These are phyloP conservation scores for Penicillium expansum DNA, from an alignment of 2,329 filamentous ascomycete species.

Conservation along the genomic window DNA sequence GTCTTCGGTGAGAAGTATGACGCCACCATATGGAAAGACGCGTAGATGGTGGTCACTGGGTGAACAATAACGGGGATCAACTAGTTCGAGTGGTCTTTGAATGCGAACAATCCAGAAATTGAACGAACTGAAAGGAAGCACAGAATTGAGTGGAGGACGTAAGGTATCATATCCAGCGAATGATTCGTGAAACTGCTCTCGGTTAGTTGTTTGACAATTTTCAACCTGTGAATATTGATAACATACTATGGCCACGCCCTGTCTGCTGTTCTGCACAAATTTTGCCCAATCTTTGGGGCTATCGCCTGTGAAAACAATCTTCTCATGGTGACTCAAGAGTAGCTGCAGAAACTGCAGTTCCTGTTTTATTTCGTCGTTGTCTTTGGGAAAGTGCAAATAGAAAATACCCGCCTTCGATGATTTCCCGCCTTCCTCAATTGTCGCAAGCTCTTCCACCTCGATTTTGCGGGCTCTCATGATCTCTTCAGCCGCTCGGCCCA, in stretches of 20 bases:
- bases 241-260: slow-evolving; percentile 38
- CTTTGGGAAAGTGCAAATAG: slow-evolving; percentile 35
- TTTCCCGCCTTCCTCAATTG: slow-evolving; percentile 18
- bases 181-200: slow-evolving; percentile 38
- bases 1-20: slow-evolving; percentile 44
- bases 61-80: slow-evolving; percentile 12
- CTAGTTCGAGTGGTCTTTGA: slow-evolving; percentile 22
- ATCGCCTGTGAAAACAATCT: slow-evolving; percentile 30
- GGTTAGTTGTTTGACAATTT: neutral
- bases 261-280: slow-evolving; percentile 28
- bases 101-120: slow-evolving; percentile 40
- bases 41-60: slow-evolving; percentile 29
- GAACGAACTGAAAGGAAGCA: slow-evolving; percentile 23
- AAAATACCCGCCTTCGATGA: slow-evolving; percentile 26
- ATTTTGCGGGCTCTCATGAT: slow-evolving; percentile 23
- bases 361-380: slow-evolving; percentile 11
- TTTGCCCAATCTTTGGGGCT: slow-evolving; percentile 35
- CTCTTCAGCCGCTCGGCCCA: neutral
- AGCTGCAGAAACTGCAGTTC: slow-evolving; percentile 30
- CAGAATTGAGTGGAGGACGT: slow-evolving; percentile 21
- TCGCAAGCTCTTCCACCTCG: slow-evolving; percentile 29
- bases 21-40: slow-evolving; percentile 39
- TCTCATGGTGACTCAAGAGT: slow-evolving; percentile 26
- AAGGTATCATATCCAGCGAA: slow-evolving; percentile 33
- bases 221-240: neutral